A percentile compares a stretch with the other conserved stretches of the same genome.
Evolutionary conservation across 192 early-diverging fungal genomes (phyloP).

Genomic region (Coemansia sp.): DNA sequence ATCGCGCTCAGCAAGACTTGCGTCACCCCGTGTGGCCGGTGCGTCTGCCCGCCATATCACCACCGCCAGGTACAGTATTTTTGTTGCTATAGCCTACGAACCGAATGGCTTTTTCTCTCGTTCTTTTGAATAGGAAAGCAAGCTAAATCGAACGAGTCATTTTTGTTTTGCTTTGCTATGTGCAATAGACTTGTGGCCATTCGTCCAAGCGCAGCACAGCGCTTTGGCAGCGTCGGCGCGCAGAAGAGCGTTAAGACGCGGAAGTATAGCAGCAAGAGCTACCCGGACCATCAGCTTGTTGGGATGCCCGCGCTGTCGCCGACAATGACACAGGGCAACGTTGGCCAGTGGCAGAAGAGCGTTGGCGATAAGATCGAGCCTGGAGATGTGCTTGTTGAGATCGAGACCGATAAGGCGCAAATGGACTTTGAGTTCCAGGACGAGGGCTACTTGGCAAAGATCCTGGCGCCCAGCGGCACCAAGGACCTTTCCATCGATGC

Average conservation of each 20-base stretch:
- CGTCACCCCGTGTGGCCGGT: constrained; percentile 34
- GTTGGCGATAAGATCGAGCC: constrained; percentile 86
- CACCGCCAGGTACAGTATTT: constrained; percentile 38
- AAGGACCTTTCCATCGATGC: constrained; percentile 89
- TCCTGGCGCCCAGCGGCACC: constrained; percentile 77
- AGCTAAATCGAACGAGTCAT: too few species aligned
- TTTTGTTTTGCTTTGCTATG: not conserved
- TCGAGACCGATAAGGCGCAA: constrained; percentile 98
- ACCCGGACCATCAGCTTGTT: constrained; percentile 76
- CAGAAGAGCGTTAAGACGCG: constrained; percentile 18
- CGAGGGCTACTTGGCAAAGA: constrained; percentile 94
- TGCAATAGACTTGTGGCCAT: constrained; percentile 1
- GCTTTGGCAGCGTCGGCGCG: constrained; percentile 15
- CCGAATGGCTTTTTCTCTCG: too few species aligned
- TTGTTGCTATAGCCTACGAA: too few species aligned
- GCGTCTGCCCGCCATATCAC: constrained; percentile 44
- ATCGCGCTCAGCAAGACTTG: constrained; percentile 51
- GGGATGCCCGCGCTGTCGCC: constrained; percentile 95
- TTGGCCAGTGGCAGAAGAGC: constrained; percentile 92
- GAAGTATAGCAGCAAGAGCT: constrained; percentile 58
- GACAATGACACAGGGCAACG: constrained; percentile 96
- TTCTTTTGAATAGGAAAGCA: too few species aligned
- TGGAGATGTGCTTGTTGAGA: constrained; percentile 93
- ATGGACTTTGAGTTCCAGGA: constrained; percentile 99
- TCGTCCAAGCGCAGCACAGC: constrained; percentile 23